Percentiles rank a stretch among this genome's conserved stretches.
These are phyloP conservation scores for Filobasidium uniguttulatum DNA, from an alignment of 1,284 basidiomycete genomes.

Conservation along the genomic window DNA sequence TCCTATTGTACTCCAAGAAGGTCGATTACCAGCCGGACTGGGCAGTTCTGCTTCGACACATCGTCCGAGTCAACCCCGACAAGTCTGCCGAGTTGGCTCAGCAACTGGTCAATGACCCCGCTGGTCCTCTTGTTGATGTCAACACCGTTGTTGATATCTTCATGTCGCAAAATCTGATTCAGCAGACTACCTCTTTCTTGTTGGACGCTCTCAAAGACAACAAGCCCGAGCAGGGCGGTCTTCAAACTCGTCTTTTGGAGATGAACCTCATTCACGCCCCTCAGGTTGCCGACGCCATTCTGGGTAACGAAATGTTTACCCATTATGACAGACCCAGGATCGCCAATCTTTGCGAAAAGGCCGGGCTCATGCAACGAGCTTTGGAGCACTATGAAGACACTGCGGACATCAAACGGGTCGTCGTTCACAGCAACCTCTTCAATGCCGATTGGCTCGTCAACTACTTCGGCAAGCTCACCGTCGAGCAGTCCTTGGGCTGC, in stretches of 20 bases:
- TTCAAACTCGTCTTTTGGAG: conserved; percentile 93
- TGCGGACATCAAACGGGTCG: conserved; percentile 92
- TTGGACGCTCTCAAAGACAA: conserved; percentile 99
- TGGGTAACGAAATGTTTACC: conserved; percentile 97
- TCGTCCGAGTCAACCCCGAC: conserved; percentile 93
- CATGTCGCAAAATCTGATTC: conserved; percentile 99
- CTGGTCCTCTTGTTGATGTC: conserved; percentile 82
- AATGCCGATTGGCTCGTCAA: conserved; percentile 91
- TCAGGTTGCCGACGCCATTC: conserved; percentile 96
- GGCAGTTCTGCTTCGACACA: conserved; percentile 84
- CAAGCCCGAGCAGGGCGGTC: conserved; percentile 87
- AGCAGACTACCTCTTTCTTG: conserved; percentile 96
- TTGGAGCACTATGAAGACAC: conserved; percentile 97
- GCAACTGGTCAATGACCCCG: conserved; percentile 89
- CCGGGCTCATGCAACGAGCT: conserved; percentile 78
- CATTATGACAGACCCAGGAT: conserved; percentile 94
- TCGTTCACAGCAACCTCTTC: conserved; percentile 83
- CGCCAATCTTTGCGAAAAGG: conserved; percentile 97
- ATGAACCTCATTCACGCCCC: conserved; percentile 98
- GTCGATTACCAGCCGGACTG: conserved; percentile 93
- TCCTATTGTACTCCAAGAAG: conserved; percentile 94
- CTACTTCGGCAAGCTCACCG: conserved; percentile 94
- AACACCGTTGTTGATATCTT: conserved; percentile 96
- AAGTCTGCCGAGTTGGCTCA: conserved; percentile 96
- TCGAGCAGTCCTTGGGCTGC: conserved; percentile 95